These are phyloP conservation scores for Citrus sinensis DNA, from an alignment of 345 rosid species.

Conservation along the genomic window DVS_A1.0 CM039164.1:23036001-23036500, in stretches of 20 bases:
- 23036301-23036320: slow-evolving; percentile 39
- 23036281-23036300: slow-evolving; percentile 67
- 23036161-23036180: slow-evolving; percentile 77
- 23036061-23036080: slow-evolving; percentile 56
- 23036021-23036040: not conserved
- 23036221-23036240: slow-evolving; percentile 98
- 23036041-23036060: slow-evolving; percentile 67
- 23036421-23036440: not conserved
- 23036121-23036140: slow-evolving; percentile 93
- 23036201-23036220: slow-evolving; percentile 90
- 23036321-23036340: not conserved
- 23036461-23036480: not conserved
- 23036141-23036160: slow-evolving; percentile 71
- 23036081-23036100: slow-evolving; percentile 78
- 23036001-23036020: not conserved
- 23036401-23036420: slow-evolving; percentile 12
- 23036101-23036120: slow-evolving; percentile 97
- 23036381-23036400: too few species aligned
- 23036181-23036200: slow-evolving; percentile 74
- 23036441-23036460: not conserved
- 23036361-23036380: too few species aligned
- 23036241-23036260: slow-evolving; percentile 79
- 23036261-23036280: slow-evolving; percentile 72
- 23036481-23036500: not conserved
- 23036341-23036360: not conserved